Base-by-base conservation (phyloP, 257 asterid genomes). In the Solanum sitiens region DNA sequence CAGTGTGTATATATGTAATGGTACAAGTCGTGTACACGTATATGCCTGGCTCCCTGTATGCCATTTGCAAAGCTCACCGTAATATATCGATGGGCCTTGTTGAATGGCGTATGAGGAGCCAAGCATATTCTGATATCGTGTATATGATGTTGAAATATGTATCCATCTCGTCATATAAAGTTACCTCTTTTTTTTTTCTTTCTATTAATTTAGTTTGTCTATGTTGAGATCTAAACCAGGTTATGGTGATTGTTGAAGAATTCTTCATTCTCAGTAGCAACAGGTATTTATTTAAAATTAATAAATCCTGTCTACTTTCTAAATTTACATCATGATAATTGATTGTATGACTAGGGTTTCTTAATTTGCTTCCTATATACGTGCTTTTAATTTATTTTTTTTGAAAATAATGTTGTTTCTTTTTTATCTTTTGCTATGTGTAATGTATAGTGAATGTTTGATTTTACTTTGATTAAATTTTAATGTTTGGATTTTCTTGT, bases 11-110 rank as follows among this genome's bases (percentile, higher is more conserved):
- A 15, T 33, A 15, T 61, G 56, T 63, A 14, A n/a, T 77, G 45
- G 87, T 30, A 87, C 63, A 53, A 13, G 72, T 86, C 10, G 25
- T 84, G 53, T 87, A 74, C 86, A 85, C 44, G 45, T 86, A 93
- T 95, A 95, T 96, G 99, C 99, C 99, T 96, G 99, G 99, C 99
- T 96, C 99, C 99, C 99, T 96, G 99, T 96, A 96, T 96, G 99
- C 99, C 99, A 95, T 93, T 92, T 93, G 94, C 92, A 91, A 94
- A 94, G 96, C 91, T 91, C 98, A 94, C 84, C 95, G 96, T 80
- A 80, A 87, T 86, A 71, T 87, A 37, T 90, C 96, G 94, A 89
- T 94, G 96, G 93, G 84, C 93, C 93, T 95, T 93, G 93, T 94
- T 92, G 95, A 92, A 96, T 96, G 99, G 99, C 99, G 99, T 96